phyloP scores from a whole-genome alignment of 2,329 filamentous ascomycete genomes.

The Ophiostoma ips region DNA sequence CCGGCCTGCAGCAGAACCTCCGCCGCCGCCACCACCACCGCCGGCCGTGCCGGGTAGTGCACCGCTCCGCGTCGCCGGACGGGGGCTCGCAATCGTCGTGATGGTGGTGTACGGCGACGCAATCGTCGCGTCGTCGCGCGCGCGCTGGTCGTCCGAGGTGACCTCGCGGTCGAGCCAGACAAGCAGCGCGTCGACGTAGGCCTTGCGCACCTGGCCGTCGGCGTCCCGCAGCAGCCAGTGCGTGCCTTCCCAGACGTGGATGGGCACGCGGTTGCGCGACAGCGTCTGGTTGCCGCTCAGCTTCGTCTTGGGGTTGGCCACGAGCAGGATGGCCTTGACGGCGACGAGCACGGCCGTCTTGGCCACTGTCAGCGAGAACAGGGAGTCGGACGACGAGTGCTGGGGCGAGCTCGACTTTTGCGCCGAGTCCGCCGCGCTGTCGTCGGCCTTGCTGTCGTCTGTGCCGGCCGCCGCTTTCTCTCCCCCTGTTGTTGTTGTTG shows the following conservation, averaged over 20 bases:
- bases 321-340: constrained; percentile 67
- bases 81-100: constrained; percentile 22
- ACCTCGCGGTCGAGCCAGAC: constrained; percentile 81
- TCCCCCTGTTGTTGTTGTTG: constrained; percentile 26
- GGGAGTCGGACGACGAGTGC: constrained; percentile 31
- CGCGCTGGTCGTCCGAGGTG: constrained; percentile 47
- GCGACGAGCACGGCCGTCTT: constrained; percentile 58
- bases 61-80: constrained; percentile 27
- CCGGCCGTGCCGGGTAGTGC: constrained; percentile 13
- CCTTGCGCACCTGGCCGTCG: constrained; percentile 63
- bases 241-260: constrained; percentile 89
- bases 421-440: constrained; percentile 30
- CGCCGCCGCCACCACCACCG: not conserved
- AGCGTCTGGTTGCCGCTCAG: constrained; percentile 47
- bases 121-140: constrained; percentile 36
- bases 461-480: constrained; percentile 37
- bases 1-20: no score
- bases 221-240: constrained; percentile 81
- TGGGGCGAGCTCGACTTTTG: constrained; percentile 23
- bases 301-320: constrained; percentile 58
- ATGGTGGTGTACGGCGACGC: not conserved
- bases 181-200: constrained; percentile 70
- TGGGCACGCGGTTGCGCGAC: constrained; percentile 58
- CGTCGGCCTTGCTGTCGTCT: constrained; percentile 24
- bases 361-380: constrained; percentile 39